Evolutionary conservation across 352 stramenopile species (phyloP), one percentile per base, ranked within the genome.

Genomic region (Phytophthora europaea): DNA sequence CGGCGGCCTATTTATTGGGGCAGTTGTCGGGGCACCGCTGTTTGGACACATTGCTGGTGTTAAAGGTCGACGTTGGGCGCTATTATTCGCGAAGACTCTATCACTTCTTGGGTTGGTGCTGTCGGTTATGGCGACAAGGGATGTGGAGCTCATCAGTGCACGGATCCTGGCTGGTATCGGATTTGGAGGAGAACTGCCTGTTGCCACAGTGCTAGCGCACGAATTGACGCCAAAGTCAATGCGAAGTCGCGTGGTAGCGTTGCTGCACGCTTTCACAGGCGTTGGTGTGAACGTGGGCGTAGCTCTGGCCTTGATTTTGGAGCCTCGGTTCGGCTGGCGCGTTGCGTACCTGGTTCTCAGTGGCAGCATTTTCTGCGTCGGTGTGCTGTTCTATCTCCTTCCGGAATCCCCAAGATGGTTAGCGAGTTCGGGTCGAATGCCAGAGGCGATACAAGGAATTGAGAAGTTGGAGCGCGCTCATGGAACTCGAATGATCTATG

Each of bases 371-470:
- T 16, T 82, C 34, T 72, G 72, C n/a, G 57, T 70, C 15, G 59
- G 64, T 15, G 62, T 69, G 20, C n/a, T 73, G 20, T 69, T 75
- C 15, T 54, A 72, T 16, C 47, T 40, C 3, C 48, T 82, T 22
- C 75, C 78, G 10, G 75, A 84, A 18, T 84, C 78, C 12, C 78
- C 78, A 38, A 69, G 72, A 12, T 84, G 78, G 78, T 45, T 84
- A 26, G 71, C 64, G 23, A 72, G 63, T 45, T 54, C 76, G 2
- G 72, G 72, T 9, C 57, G 64, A 22, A 4, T 22, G 18, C 8
- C 43, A 20, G 43, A 50, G 16, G 43, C 16, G 16, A 50, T 22
- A 10, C 16, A n/a, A 22, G 43, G 6, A 50, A 6, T 50, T n/a
- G 43, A 50, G 43, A 50, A 8, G 6, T 50, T 50, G 43, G 16